Evolutionary conservation across 306 rosid species (phyloP).

Genomic region (Prunus persica): Prunus_persica_NCBIv2 NC_034014.1:29932501-29933000

Average conservation of each 20-base stretch:
- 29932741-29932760: background rate
- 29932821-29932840: background rate
- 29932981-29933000: background rate
- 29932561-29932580: background rate
- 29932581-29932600: background rate
- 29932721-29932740: background rate
- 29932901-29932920: background rate
- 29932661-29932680: background rate
- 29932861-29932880: background rate
- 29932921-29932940: constrained; percentile 8
- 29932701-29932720: background rate
- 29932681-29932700: background rate
- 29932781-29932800: background rate
- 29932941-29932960: background rate
- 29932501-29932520: background rate
- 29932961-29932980: background rate
- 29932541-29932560: background rate
- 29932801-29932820: background rate
- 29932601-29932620: background rate
- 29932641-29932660: too few species aligned
- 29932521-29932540: background rate
- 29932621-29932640: background rate
- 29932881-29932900: background rate
- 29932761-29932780: background rate
- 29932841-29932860: background rate